These are phyloP conservation scores for Apostasia ramifera DNA, from an alignment of 106 monocot species.

Conservation along the genomic window DNA sequence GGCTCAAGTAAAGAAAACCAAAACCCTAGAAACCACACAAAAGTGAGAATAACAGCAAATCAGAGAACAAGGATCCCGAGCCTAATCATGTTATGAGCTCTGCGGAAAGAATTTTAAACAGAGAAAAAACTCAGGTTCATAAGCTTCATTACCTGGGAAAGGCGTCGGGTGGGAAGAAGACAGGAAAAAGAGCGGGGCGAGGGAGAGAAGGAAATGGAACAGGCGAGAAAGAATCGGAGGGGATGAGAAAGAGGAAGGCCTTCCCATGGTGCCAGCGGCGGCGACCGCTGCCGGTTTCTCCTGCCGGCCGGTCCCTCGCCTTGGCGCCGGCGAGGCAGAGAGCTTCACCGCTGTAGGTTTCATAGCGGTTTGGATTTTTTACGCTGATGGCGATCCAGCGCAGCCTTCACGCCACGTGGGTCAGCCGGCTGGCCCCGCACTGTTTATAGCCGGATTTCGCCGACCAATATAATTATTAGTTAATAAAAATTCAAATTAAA, in stretches of 20 bases:
- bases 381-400: not conserved
- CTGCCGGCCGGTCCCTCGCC: not conserved
- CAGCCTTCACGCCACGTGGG: no score
- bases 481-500: no score
- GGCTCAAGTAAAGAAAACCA: not conserved
- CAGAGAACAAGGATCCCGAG: not conserved
- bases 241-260: not conserved
- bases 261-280: not conserved
- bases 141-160: not conserved
- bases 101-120: not conserved
- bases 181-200: conserved; percentile 2
- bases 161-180: conserved; percentile 1
- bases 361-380: not conserved
- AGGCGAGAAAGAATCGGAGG: not conserved
- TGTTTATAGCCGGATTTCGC: no score
- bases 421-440: no score
- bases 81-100: not conserved
- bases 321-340: not conserved
- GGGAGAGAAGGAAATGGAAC: conserved; percentile 6
- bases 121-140: not conserved
- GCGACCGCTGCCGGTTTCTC: not conserved
- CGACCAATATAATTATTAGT: no score
- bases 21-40: not conserved
- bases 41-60: not conserved
- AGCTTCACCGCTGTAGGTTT: not conserved